Evolutionary conservation across 306 rosid genomes (phyloP).

Genomic region (Comarum palustre): DNA sequence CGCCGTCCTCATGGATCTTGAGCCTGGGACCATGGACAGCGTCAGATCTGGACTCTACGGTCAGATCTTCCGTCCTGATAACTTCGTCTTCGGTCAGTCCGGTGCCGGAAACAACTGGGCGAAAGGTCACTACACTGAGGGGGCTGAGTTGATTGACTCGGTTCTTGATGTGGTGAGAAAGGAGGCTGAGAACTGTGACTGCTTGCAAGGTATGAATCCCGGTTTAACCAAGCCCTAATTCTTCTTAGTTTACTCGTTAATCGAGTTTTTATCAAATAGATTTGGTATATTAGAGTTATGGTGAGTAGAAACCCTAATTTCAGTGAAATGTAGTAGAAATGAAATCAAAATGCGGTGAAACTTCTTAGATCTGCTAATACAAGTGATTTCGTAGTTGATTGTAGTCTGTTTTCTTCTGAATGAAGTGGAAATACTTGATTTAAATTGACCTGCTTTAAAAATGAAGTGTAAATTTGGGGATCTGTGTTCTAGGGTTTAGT

Average conservation of each 20-base stretch:
- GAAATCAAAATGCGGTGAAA: neutral
- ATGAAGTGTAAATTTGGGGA: neutral
- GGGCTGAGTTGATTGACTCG: conserved; percentile 43
- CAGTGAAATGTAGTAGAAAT: neutral
- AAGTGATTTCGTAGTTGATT: neutral
- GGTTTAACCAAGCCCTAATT: neutral
- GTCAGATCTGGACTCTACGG: conserved; percentile 42
- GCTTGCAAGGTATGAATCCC: conserved; percentile 34
- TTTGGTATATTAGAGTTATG: neutral
- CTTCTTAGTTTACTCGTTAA: neutral
- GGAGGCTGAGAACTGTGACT: conserved; percentile 50
- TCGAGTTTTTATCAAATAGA: neutral
- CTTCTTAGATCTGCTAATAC: neutral
- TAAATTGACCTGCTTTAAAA: neutral
- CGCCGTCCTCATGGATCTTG: conserved; percentile 47
- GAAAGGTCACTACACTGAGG: conserved; percentile 44
- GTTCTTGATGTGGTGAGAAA: conserved; percentile 44
- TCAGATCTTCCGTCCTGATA: conserved; percentile 43
- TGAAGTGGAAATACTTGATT: neutral
- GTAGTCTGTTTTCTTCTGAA: neutral
- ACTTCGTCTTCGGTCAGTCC: conserved; percentile 43
- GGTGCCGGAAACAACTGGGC: conserved; percentile 50
- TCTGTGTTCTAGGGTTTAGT: neutral
- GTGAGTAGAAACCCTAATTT: neutral
- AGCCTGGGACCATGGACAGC: conserved; percentile 49